These are phyloP conservation scores for Inonotus hispidus DNA, from an alignment of 1,284 basidiomycete genomes.

Conservation along the genomic window DNA sequence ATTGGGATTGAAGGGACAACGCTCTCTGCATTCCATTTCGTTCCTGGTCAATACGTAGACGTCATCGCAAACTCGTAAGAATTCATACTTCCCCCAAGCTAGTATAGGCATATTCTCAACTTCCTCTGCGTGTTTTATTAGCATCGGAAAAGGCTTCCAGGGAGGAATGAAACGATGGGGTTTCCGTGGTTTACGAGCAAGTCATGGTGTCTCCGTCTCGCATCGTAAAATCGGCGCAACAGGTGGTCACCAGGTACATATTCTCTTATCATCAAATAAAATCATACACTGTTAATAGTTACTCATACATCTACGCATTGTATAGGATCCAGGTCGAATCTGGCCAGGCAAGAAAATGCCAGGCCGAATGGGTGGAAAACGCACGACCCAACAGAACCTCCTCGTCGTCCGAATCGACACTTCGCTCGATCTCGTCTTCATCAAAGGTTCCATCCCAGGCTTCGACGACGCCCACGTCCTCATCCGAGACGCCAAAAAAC, in stretches of 20 bases:
- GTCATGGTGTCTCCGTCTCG: slow-evolving; percentile 95
- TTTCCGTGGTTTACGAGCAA: slow-evolving; percentile 87
- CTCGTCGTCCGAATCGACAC: slow-evolving; percentile 87
- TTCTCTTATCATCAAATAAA: background rate
- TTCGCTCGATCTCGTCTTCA: slow-evolving; percentile 81
- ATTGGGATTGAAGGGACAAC: slow-evolving; percentile 61
- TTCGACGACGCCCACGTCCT: slow-evolving; percentile 72
- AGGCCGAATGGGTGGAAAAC: slow-evolving; percentile 84
- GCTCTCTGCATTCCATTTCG: slow-evolving; percentile 91
- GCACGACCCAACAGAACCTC: slow-evolving; percentile 86
- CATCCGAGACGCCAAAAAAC: slow-evolving; percentile 84
- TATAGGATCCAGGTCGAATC: slow-evolving; percentile 87
- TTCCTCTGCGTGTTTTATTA: too few relatives aligned
- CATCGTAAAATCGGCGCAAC: slow-evolving; percentile 93
- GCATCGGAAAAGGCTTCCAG: slow-evolving; percentile 95
- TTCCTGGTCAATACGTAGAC: slow-evolving; percentile 96
- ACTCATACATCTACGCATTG: slow-evolving; percentile 1
- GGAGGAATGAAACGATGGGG: slow-evolving; percentile 97
- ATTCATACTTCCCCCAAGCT: background rate
- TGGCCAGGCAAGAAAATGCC: slow-evolving; percentile 99
- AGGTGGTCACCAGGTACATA: slow-evolving; percentile 85
- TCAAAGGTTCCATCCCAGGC: slow-evolving; percentile 71
- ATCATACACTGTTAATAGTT: slow-evolving; percentile 6
- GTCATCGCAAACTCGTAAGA: slow-evolving; percentile 87
- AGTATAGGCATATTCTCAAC: background rate